These are phyloP conservation scores for Colletotrichum chlorophyti DNA, from an alignment of 2,329 filamentous ascomycete genomes.

Conservation along the genomic window DNA sequence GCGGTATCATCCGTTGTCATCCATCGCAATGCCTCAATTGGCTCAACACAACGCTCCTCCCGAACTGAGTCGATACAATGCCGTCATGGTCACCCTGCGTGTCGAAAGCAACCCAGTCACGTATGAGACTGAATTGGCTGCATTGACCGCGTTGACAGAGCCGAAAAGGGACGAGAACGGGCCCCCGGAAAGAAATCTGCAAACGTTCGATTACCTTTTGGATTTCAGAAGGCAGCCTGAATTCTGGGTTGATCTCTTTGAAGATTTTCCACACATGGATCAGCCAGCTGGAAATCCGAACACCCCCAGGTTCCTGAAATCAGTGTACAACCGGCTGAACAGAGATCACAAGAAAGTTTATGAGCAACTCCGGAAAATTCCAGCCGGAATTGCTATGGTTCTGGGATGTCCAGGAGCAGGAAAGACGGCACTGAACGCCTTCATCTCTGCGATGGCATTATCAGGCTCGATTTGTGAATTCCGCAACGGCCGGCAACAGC, in stretches of 20 bases:
- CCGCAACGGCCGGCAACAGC: neutral
- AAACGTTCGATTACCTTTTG: conserved; percentile 14
- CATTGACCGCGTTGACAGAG: conserved; percentile 6
- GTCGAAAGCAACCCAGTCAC: conserved; percentile 3
- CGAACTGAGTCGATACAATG: neutral
- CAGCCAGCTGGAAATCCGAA: conserved; percentile 1
- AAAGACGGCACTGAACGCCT: conserved; percentile 55
- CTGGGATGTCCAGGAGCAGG: conserved; percentile 55
- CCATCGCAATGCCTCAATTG: neutral
- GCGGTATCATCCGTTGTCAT: conserved; percentile 2
- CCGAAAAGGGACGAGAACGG: neutral
- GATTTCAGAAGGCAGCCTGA: conserved; percentile 15
- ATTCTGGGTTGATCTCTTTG: conserved; percentile 13
- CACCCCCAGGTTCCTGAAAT: neutral
- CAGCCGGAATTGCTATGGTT: conserved; percentile 50
- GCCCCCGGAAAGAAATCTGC: neutral
- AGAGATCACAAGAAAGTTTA: conserved; percentile 46
- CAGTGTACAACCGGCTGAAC: conserved; percentile 37
- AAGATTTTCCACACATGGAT: conserved; percentile 23
- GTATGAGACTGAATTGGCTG: conserved; percentile 18
- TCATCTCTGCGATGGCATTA: conserved; percentile 44
- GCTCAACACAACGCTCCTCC: neutral
- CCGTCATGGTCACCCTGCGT: conserved; percentile 4
- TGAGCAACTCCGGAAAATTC: conserved; percentile 41
- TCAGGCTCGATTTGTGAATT: neutral